These are phyloP conservation scores for Beta corolliflora DNA, from an alignment of 179 eudicot genomes.

Conservation along the genomic window DNA sequence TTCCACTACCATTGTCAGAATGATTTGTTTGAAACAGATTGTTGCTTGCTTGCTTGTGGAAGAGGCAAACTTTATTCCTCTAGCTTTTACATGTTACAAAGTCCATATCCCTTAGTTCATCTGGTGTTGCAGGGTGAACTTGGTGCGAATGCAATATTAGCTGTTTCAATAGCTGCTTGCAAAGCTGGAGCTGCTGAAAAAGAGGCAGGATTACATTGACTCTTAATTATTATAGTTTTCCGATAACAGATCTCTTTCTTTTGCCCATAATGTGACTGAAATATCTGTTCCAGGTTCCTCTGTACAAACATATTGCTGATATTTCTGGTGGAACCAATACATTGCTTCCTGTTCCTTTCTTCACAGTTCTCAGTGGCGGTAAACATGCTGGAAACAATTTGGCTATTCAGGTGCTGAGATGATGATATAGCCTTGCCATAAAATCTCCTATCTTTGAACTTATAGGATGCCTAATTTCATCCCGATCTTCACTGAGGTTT, in stretches of 20 bases:
- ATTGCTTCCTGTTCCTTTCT: slow-evolving; percentile 85
- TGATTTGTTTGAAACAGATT: not conserved
- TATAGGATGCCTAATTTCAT: not conserved
- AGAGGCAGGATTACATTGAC: slow-evolving; percentile 52
- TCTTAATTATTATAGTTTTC: slow-evolving; percentile 17
- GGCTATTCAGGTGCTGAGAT: slow-evolving; percentile 66
- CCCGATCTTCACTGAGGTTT: slow-evolving; percentile 11
- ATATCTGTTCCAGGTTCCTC: slow-evolving; percentile 62
- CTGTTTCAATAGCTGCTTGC: slow-evolving; percentile 98
- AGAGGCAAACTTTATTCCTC: not conserved
- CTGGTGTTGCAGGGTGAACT: slow-evolving; percentile 74
- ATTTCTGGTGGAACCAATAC: slow-evolving; percentile 68
- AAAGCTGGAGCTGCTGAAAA: slow-evolving; percentile 99
- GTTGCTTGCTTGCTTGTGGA: slow-evolving; percentile 11
- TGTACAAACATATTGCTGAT: slow-evolving; percentile 92
- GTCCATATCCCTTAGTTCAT: slow-evolving; percentile 12
- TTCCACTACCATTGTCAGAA: not conserved
- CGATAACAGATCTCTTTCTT: not conserved
- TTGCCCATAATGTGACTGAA: slow-evolving; percentile 10
- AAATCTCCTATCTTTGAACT: slow-evolving; percentile 1
- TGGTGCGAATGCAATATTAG: slow-evolving; percentile 94
- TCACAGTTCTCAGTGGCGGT: slow-evolving; percentile 88
- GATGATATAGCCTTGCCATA: not conserved
- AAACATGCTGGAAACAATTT: slow-evolving; percentile 86
- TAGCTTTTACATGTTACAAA: not conserved